Evolutionary conservation across 345 rosid species (phyloP).

Genomic region (Lepidium africanum): DNA sequence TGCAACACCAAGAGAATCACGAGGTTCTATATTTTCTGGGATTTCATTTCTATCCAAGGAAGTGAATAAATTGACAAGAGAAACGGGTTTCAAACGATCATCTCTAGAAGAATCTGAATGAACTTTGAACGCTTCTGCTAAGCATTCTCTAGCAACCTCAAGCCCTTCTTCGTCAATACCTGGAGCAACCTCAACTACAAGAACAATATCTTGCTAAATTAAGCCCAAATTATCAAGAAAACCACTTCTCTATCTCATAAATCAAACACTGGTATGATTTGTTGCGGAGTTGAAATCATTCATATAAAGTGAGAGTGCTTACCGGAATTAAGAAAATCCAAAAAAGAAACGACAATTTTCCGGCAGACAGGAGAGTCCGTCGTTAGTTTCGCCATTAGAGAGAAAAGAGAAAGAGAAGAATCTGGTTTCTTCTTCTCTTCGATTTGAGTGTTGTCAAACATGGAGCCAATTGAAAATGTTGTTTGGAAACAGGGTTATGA

Average conservation of each 20-base stretch:
- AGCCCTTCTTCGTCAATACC: constrained; percentile 77
- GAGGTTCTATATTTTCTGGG: background rate
- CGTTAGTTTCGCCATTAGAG: constrained; percentile 48
- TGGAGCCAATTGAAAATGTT: background rate
- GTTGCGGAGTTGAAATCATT: background rate
- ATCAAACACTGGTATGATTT: background rate
- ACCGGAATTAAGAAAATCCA: constrained; percentile 77
- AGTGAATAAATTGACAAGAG: constrained; percentile 45
- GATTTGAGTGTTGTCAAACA: background rate
- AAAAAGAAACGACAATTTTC: constrained; percentile 61
- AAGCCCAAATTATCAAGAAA: background rate
- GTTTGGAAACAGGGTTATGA: constrained; percentile 21
- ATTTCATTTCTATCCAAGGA: constrained; percentile 33
- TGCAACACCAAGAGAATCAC: constrained; percentile 10
- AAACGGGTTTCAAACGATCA: constrained; percentile 32
- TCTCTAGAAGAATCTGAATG: constrained; percentile 24
- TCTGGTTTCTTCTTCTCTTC: background rate
- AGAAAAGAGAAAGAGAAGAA: background rate
- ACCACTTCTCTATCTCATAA: background rate
- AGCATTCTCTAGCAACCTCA: constrained; percentile 74
- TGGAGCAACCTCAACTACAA: constrained; percentile 56
- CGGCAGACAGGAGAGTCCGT: constrained; percentile 59
- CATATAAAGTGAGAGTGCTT: background rate
- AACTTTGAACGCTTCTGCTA: constrained; percentile 50
- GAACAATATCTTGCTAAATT: background rate